Base-by-base conservation (phyloP, 2,329 filamentous ascomycete genomes). In the Anthostomella pinea region DNA sequence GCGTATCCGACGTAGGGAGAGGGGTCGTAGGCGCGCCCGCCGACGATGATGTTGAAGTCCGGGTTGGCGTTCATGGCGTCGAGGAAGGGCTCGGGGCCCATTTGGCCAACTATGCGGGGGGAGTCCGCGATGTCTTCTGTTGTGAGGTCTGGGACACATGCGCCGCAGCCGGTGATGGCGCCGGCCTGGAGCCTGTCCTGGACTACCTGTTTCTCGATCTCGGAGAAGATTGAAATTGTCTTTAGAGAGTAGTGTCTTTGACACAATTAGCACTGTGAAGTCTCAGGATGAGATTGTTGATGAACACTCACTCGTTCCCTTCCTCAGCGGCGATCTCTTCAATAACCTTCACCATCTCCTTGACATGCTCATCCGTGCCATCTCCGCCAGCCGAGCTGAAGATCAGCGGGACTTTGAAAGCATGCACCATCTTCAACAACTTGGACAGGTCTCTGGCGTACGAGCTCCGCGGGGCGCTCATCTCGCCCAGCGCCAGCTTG, bases 381-480 rank as follows among this genome's bases (percentile, higher is more conserved):
- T 71, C 69, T 0, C 72, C 72, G 1, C 71, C 72, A 0, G 61
- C 68, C 1, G 69, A 72, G 4, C 60, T 53, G 30, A 72, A 65
- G 3, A 73, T 52, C 1, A 73, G 38, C 0, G 64, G 63, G 0
- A 69, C 57, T 3, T 49, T 54, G 29, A 60, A 63, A 0, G 49
- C 41, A 13, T 60, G 49, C 0, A 58, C 58, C 1, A 65, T 53
- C 25, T 47, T 43, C 1, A 72, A 43, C 1, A 72, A 35, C 22
- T 64, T 66, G 6, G 34, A 46, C 2, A 74, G 52, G 39, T 75
- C 72, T 8, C 64, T 56, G 0, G 54, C 37, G 33, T 75, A 75
- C 0, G 66, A 52, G 0, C 54, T 53, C 5, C 63, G 55, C 0
- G 63, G 62, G n/a, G 55, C 62, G 0, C 66, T 68, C 54, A 63